Conservation (phyloP, 768 basidiomycete species). For the Obba rivulosa region DNA sequence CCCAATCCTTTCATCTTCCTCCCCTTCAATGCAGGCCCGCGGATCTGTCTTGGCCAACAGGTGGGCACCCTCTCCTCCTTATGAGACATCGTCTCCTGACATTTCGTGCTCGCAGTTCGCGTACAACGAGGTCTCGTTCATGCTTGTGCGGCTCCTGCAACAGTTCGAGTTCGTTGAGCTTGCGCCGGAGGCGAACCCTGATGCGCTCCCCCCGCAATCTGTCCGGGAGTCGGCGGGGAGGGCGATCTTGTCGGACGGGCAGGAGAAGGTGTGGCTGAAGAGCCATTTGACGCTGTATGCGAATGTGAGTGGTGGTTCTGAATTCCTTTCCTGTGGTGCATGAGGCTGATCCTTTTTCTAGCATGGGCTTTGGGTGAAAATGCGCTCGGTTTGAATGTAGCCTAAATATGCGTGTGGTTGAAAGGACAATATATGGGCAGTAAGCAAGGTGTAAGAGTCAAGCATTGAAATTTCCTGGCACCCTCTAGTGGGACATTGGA, state of each 20-base stretch:
- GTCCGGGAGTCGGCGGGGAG: too few relatives aligned
- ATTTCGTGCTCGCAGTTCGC: constrained; percentile 41
- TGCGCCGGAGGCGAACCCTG: constrained; percentile 38
- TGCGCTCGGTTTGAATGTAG: background rate
- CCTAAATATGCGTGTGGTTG: too few relatives aligned
- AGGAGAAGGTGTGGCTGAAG: constrained; percentile 43
- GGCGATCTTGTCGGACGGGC: constrained; percentile 29
- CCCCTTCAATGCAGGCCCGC: constrained; percentile 19
- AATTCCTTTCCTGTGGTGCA: background rate
- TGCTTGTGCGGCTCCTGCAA: constrained; percentile 57
- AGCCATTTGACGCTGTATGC: constrained; percentile 52
- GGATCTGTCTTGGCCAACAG: constrained; percentile 18
- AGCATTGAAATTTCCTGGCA: too few relatives aligned
- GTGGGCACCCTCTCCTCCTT: background rate
- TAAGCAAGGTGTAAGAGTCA: too few relatives aligned
- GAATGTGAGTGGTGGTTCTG: constrained; percentile 26
- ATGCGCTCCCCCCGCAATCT: constrained; percentile 37
- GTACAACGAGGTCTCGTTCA: constrained; percentile 59
- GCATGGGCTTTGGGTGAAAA: background rate
- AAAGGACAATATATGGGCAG: too few relatives aligned
- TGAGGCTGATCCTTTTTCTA: background rate
- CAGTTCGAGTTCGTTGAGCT: constrained; percentile 41
- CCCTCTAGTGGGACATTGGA: too few relatives aligned
- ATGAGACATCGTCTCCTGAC: background rate
- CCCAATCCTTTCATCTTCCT: constrained; percentile 52